Evolutionary conservation across 75 land plant genomes (phyloP).

Genomic region (Selaginella moellendorffii): DNA sequence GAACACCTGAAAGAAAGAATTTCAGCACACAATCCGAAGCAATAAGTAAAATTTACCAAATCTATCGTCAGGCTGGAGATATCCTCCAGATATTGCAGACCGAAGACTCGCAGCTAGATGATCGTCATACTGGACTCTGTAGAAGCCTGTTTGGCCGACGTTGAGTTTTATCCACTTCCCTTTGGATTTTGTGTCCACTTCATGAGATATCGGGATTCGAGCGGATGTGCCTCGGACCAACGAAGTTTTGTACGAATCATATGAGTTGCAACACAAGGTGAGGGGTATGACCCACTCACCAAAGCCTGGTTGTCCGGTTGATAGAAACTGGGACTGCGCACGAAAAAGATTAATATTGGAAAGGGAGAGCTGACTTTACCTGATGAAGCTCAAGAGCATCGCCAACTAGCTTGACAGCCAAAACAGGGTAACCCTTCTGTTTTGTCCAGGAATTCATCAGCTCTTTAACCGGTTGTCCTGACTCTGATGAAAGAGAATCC

Average conservation of each 20-base stretch:
- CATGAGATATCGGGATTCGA: background rate
- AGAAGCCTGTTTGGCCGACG: conserved; percentile 81
- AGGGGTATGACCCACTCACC: conserved; percentile 95
- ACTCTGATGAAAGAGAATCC: conserved; percentile 66
- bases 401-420: conserved; percentile 42
- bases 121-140: conserved; percentile 85
- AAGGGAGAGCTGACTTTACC: no score
- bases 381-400: conserved; percentile 57
- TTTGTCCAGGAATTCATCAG: conserved; percentile 96
- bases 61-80: conserved; percentile 48
- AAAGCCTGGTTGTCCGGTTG: conserved; percentile 53
- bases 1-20: conserved; percentile 38
- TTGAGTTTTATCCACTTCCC: conserved; percentile 68
- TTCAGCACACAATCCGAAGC: conserved; percentile 18
- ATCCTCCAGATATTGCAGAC: conserved; percentile 43
- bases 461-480: conserved; percentile 66
- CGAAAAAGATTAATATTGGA: conserved; percentile 1
- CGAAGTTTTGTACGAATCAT: conserved; percentile 23
- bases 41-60: conserved; percentile 22
- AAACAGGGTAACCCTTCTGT: conserved; percentile 87
- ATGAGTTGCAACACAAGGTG: conserved; percentile 61
- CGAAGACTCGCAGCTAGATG: conserved; percentile 48
- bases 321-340: conserved; percentile 62
- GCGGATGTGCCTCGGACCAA: conserved; percentile 32
- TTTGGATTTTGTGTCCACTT: conserved; percentile 8